A percentile compares a stretch with the other conserved stretches of the same genome.
Evolutionary conservation across 805 yeast species (phyloP).

Genomic region (Teunomyces pallodes): DNA sequence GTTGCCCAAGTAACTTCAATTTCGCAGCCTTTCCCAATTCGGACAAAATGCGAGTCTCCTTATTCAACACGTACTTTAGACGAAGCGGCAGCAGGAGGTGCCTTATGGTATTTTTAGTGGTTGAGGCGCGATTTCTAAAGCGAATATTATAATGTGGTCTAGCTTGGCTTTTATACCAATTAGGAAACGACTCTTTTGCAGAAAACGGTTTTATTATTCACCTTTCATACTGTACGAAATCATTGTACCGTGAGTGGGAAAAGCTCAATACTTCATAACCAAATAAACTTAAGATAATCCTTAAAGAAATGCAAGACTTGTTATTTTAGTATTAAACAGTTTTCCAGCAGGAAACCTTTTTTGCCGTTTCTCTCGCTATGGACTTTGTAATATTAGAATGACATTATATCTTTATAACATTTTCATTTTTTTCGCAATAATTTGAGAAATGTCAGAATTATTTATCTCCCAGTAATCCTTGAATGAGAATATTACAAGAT

Average conservation of each 20-base stretch:
- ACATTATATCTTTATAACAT: background rate
- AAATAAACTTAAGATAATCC: too few species aligned
- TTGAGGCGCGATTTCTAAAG: background rate
- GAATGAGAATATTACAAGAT: background rate
- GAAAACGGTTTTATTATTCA: too few species aligned
- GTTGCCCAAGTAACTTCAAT: background rate
- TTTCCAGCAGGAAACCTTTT: too few species aligned
- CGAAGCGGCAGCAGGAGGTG: background rate
- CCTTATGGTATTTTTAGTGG: background rate
- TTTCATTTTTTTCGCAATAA: background rate
- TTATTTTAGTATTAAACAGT: too few species aligned
- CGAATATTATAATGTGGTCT: background rate
- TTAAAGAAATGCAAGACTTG: too few species aligned
- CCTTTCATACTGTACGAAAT: too few species aligned
- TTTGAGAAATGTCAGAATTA: background rate
- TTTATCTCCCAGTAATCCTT: background rate
- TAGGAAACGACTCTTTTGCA: background rate
- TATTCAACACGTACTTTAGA: background rate
- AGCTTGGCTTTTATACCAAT: background rate
- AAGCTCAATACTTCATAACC: too few species aligned
- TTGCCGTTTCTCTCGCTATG: too few species aligned
- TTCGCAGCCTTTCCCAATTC: background rate
- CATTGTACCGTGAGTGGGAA: too few species aligned
- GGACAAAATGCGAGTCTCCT: slow-evolving; percentile 1
- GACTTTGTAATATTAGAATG: too few species aligned